Evolutionary conservation across 2,329 filamentous ascomycete species (phyloP).

Genomic region (Cladosporium sp.): DNA sequence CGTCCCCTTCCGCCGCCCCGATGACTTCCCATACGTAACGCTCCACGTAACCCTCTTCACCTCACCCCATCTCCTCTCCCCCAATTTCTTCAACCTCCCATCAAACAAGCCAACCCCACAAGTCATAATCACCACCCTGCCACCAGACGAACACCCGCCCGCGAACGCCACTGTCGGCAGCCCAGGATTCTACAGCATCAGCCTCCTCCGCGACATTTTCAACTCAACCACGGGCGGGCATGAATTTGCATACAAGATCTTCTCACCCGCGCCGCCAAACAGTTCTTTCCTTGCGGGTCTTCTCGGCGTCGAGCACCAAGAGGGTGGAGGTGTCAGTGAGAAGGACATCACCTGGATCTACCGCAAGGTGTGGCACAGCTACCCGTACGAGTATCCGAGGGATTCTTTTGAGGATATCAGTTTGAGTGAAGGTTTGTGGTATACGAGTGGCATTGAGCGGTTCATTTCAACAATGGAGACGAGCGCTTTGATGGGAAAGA

Average conservation of each 20-base stretch:
- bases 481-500: constrained; percentile 83
- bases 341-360: constrained; percentile 67
- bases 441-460: constrained; percentile 70
- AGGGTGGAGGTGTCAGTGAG: constrained; percentile 29
- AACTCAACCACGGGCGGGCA: constrained; percentile 40
- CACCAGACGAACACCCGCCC: constrained; percentile 49
- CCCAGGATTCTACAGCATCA: constrained; percentile 81
- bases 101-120: constrained; percentile 59
- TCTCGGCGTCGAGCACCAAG: constrained; percentile 37
- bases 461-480: constrained; percentile 99
- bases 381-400: constrained; percentile 78
- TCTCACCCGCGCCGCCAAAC: constrained; percentile 51
- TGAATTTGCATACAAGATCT: constrained; percentile 64
- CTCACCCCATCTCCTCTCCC: constrained; percentile 66
- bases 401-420: constrained; percentile 80
- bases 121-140: constrained; percentile 77
- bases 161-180: constrained; percentile 60
- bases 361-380: constrained; percentile 74
- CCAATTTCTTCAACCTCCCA: constrained; percentile 65
- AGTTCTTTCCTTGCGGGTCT: constrained; percentile 45
- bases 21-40: constrained; percentile 76
- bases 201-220: constrained; percentile 59
- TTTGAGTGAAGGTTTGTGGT: constrained; percentile 63
- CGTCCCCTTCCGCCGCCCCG: constrained; percentile 52
- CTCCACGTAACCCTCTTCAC: constrained; percentile 89